Evolutionary conservation across 2,329 filamentous ascomycete genomes (phyloP).

Genomic region (Scopulariopsis brevicaulis): DNA sequence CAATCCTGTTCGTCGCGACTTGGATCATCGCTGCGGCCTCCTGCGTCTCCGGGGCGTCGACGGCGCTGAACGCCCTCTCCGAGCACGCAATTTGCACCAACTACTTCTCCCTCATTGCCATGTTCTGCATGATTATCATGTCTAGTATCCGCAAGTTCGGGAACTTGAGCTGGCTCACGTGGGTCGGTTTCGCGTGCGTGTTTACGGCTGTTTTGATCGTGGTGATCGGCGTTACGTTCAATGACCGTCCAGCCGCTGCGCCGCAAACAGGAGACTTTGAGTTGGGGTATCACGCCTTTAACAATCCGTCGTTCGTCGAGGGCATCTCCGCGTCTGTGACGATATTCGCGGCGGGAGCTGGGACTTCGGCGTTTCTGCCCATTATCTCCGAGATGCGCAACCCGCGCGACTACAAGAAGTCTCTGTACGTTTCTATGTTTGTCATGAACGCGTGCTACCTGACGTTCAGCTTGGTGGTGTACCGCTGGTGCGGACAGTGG

Average conservation of each 20-base stretch:
- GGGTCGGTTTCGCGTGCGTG: conserved; percentile 34
- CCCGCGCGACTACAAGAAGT: conserved; percentile 13
- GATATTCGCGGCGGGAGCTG: conserved; percentile 43
- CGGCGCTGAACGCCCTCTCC: conserved; percentile 15
- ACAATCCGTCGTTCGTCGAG: conserved; percentile 37
- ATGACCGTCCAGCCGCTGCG: conserved; percentile 41
- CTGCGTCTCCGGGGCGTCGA: conserved; percentile 4
- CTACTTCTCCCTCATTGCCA: conserved; percentile 13
- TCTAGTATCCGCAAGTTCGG: conserved; percentile 11
- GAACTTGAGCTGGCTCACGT: conserved; percentile 18
- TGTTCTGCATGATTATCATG: conserved; percentile 10
- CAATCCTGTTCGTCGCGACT: neutral
- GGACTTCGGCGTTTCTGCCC: conserved; percentile 40
- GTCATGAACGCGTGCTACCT: conserved; percentile 17
- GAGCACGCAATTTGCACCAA: conserved; percentile 14
- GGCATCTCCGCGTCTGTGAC: conserved; percentile 40
- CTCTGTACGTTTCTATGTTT: conserved; percentile 1
- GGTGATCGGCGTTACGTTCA: conserved; percentile 11
- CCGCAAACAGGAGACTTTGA: conserved; percentile 41
- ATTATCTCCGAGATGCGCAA: conserved; percentile 42
- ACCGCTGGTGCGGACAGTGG: conserved; percentile 17
- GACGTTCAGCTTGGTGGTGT: conserved; percentile 17
- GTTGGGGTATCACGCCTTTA: conserved; percentile 38
- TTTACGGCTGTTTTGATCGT: conserved; percentile 29
- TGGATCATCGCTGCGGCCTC: neutral